phyloP scores from a whole-genome alignment of 2,329 filamentous ascomycete genomes.

The Venturia aucupariae region DNA sequence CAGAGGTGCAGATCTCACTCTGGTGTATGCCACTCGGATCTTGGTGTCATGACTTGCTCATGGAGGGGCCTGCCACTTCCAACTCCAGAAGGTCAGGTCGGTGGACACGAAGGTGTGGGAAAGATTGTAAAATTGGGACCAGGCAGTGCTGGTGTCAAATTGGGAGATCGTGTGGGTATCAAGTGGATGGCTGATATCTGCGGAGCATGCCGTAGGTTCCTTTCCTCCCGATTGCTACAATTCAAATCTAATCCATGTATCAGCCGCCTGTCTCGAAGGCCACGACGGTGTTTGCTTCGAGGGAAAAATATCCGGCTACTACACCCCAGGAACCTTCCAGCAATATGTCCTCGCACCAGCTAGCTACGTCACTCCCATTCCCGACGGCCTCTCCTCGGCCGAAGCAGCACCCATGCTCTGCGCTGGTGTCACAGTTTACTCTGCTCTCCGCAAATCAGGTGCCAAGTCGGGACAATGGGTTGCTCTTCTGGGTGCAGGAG shows the following conservation, averaged over 20 bases:
- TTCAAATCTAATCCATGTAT: neutral
- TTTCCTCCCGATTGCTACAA: neutral
- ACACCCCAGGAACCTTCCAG: conserved; percentile 63
- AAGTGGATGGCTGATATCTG: conserved; percentile 57
- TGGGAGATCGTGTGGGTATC: conserved; percentile 61
- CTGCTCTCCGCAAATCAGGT: conserved; percentile 52
- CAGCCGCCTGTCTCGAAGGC: conserved; percentile 43
- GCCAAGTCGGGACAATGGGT: conserved; percentile 52
- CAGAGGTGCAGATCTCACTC: conserved; percentile 43
- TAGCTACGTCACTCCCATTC: conserved; percentile 61
- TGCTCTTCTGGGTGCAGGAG: conserved; percentile 48
- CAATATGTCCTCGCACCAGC: conserved; percentile 57
- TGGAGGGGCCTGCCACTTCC: conserved; percentile 50
- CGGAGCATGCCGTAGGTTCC: conserved; percentile 38
- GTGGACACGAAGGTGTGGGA: conserved; percentile 61
- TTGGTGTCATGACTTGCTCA: conserved; percentile 42
- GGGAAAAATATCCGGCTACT: conserved; percentile 52
- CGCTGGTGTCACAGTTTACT: conserved; percentile 59
- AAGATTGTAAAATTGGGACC: conserved; percentile 57
- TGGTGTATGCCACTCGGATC: conserved; percentile 57
- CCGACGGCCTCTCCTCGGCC: conserved; percentile 49
- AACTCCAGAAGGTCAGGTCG: conserved; percentile 53
- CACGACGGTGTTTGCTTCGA: conserved; percentile 48
- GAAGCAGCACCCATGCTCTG: conserved; percentile 59
- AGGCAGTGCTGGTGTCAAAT: conserved; percentile 47